Percentiles rank a stretch among this genome's conserved stretches.
These are phyloP conservation scores for Achaetomiella virescens DNA, from an alignment of 495 filamentous ascomycete species.

Conservation along the genomic window DNA sequence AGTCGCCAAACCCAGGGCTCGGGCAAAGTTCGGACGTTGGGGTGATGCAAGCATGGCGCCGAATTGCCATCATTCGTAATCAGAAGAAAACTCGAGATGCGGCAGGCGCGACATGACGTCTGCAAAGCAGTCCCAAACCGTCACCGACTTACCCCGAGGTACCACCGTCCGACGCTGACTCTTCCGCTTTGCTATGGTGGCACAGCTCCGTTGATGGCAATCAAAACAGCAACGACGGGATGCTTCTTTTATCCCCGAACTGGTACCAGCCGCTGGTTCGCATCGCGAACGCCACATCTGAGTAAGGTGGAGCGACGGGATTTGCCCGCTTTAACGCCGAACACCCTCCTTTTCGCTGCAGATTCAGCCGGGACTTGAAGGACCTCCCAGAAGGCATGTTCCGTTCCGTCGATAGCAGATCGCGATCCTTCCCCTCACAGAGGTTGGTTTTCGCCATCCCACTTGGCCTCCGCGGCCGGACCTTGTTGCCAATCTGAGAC, in stretches of 20 bases:
- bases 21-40: conserved; percentile 14
- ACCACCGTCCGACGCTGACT: too few species aligned
- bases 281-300: conserved; percentile 16
- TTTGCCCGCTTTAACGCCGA: conserved; percentile 23
- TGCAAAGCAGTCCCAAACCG: not conserved
- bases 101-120: not conserved
- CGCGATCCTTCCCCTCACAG: not conserved
- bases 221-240: not conserved
- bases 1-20: not conserved
- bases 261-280: conserved; percentile 6
- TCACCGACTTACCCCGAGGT: not conserved
- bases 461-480: not conserved
- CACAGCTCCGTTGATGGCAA: too few species aligned
- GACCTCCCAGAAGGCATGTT: not conserved
- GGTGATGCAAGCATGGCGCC: conserved; percentile 23
- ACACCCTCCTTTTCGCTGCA: conserved; percentile 1
- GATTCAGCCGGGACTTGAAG: conserved; percentile 21
- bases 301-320: conserved; percentile 5
- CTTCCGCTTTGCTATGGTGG: too few species aligned
- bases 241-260: not conserved
- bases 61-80: conserved; percentile 7
- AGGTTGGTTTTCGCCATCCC: not conserved
- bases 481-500: not conserved
- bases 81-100: not conserved
- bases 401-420: not conserved